Conservation (phyloP, 106 monocot genomes). For the Acanthochlamys bracteata region DNA sequence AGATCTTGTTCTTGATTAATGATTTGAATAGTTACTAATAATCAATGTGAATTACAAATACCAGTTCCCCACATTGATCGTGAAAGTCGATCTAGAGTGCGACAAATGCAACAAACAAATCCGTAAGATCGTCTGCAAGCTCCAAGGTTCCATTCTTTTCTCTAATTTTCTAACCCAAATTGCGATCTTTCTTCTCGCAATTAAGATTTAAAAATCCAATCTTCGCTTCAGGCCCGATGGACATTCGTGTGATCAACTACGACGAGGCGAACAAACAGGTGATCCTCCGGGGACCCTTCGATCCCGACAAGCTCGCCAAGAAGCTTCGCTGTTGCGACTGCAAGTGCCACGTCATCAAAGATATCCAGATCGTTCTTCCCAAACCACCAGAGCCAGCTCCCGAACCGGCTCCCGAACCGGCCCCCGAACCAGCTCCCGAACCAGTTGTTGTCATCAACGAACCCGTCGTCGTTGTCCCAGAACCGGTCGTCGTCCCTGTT, state of each 20-base stretch:
- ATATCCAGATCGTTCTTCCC: constrained; percentile 24
- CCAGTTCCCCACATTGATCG: constrained; percentile 23
- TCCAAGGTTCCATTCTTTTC: constrained; percentile 11
- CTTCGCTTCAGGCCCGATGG: constrained; percentile 7
- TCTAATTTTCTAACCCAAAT: neutral
- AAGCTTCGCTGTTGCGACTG: constrained; percentile 49
- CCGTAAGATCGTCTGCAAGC: constrained; percentile 13
- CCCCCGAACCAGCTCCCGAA: constrained; percentile 5
- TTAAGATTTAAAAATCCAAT: constrained; percentile 12
- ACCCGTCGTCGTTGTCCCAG: neutral
- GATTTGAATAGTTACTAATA: no score
- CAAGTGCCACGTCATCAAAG: constrained; percentile 53
- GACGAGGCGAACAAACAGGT: constrained; percentile 40
- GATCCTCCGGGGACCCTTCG: constrained; percentile 32
- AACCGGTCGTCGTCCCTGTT: no score
- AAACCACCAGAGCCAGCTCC: neutral
- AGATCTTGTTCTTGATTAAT: no score
- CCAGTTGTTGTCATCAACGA: neutral
- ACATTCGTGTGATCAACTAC: constrained; percentile 32
- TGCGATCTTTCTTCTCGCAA: constrained; percentile 24
- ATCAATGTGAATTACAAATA: no score
- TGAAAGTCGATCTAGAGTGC: constrained; percentile 41
- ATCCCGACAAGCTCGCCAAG: constrained; percentile 26
- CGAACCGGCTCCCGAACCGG: constrained; percentile 1
- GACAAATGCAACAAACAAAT: constrained; percentile 25